Evolutionary conservation across 2,329 filamentous ascomycete species (phyloP).

Genomic region (Apiospora koreana): DNA sequence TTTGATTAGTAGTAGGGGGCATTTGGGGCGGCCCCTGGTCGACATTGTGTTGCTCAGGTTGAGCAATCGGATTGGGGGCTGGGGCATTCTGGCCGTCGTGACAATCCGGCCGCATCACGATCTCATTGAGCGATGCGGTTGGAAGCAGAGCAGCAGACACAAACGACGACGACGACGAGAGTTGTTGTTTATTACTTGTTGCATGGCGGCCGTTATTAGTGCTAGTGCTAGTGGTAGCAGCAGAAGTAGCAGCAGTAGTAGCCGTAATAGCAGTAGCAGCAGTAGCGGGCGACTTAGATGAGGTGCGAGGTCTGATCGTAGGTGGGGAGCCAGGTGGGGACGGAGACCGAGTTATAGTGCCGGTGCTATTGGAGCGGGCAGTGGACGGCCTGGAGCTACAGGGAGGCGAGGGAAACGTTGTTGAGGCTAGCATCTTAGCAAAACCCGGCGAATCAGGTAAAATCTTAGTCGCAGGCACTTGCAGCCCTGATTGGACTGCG

Average conservation of each 20-base stretch:
- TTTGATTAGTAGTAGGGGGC: constrained; percentile 6
- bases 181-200: constrained; percentile 6
- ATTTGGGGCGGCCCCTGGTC: neutral
- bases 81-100: constrained; percentile 4
- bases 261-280: too few relatives aligned
- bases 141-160: neutral
- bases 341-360: constrained; percentile 13
- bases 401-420: constrained; percentile 30
- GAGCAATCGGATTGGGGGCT: neutral
- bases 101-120: constrained; percentile 23
- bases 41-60: neutral
- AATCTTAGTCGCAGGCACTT: constrained; percentile 21
- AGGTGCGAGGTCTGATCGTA: constrained; percentile 22
- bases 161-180: neutral
- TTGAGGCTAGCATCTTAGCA: constrained; percentile 30
- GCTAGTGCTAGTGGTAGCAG: too few relatives aligned
- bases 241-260: too few relatives aligned
- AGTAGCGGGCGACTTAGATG: constrained; percentile 16
- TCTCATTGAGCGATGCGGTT: constrained; percentile 24
- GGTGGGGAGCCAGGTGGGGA: constrained; percentile 8
- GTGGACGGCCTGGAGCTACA: constrained; percentile 23
- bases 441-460: constrained; percentile 31
- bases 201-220: constrained; percentile 6
- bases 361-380: constrained; percentile 20
- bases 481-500: constrained; percentile 18